These are phyloP conservation scores for Pseudevernia furfuracea DNA, from an alignment of 495 filamentous ascomycete genomes.

Conservation along the genomic window DNA sequence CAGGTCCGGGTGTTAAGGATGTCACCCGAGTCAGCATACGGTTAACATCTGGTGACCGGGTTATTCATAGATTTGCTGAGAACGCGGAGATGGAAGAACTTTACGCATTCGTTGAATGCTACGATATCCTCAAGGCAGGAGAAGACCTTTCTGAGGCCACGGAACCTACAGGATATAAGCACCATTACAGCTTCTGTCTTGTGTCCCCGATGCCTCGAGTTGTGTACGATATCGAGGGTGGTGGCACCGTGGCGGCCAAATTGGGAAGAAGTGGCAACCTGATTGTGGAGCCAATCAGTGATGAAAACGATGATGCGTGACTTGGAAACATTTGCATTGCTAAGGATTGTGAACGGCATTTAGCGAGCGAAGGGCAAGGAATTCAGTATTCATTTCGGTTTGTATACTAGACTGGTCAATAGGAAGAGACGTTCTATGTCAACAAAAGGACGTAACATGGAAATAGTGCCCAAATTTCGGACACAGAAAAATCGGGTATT, in stretches of 20 bases:
- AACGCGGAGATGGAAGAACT: slow-evolving; percentile 71
- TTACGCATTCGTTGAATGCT: slow-evolving; percentile 94
- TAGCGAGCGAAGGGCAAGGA: slow-evolving; percentile 1
- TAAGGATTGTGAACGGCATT: slow-evolving; percentile 4
- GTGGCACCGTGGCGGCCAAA: slow-evolving; percentile 56
- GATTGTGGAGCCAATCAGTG: slow-evolving; percentile 65
- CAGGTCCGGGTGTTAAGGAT: slow-evolving; percentile 53
- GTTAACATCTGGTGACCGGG: slow-evolving; percentile 60
- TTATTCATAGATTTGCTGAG: slow-evolving; percentile 64
- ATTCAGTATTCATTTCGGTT: neutral
- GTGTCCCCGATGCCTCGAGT: slow-evolving; percentile 75
- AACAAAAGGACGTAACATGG: neutral
- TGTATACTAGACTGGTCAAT: neutral
- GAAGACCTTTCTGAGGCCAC: slow-evolving; percentile 30
- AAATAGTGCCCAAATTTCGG: neutral
- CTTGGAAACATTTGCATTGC: neutral
- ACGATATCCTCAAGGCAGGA: slow-evolving; percentile 50
- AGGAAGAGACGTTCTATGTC: neutral
- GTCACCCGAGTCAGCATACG: slow-evolving; percentile 75
- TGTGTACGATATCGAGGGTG: slow-evolving; percentile 60
- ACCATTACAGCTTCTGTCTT: slow-evolving; percentile 72
- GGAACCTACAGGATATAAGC: slow-evolving; percentile 62
- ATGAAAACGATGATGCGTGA: slow-evolving; percentile 48
- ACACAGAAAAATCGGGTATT: neutral
- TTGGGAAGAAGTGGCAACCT: slow-evolving; percentile 82